These are phyloP conservation scores for Pichia ethanolica DNA, from an alignment of 805 yeast species.

Conservation along the genomic window DNA sequence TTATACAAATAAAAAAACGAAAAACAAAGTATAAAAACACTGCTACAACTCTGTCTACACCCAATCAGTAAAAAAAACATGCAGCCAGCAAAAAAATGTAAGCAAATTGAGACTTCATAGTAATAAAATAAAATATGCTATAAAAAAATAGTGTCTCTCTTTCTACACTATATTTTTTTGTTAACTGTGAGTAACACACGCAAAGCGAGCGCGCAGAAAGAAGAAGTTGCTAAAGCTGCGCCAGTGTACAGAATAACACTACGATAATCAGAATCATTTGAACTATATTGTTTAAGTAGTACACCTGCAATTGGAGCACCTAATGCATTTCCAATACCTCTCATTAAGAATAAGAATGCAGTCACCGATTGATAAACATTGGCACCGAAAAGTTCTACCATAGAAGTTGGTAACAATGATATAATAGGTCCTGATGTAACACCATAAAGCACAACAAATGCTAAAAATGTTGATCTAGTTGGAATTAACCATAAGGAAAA, in stretches of 20 bases:
- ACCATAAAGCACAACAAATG: conserved; percentile 30
- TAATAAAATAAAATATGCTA: too few relatives aligned
- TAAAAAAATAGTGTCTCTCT: too few relatives aligned
- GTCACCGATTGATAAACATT: conserved; percentile 28
- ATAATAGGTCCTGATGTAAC: conserved; percentile 31
- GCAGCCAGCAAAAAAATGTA: too few relatives aligned
- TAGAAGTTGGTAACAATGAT: conserved; percentile 27
- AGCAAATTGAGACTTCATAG: too few relatives aligned
- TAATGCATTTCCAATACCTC: conserved; percentile 29
- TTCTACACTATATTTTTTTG: too few relatives aligned
- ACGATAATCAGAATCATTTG: not conserved
- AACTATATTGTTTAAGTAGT: conserved; percentile 13
- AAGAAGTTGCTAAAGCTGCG: not conserved
- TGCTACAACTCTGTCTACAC: too few relatives aligned
- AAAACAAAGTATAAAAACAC: too few relatives aligned
- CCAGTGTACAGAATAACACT: conserved; percentile 5
- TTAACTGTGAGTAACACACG: not conserved
- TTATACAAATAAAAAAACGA: too few relatives aligned
- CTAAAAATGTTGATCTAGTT: conserved; percentile 21
- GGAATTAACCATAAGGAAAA: conserved; percentile 32
- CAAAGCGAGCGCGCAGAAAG: not conserved
- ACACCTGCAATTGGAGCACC: conserved; percentile 33
- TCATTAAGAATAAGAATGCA: conserved; percentile 28
- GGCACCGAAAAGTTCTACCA: conserved; percentile 29
- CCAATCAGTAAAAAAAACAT: too few relatives aligned